These are phyloP conservation scores for Botrytis fragariae DNA, from an alignment of 2,329 filamentous ascomycete genomes.

Conservation along the genomic window DNA sequence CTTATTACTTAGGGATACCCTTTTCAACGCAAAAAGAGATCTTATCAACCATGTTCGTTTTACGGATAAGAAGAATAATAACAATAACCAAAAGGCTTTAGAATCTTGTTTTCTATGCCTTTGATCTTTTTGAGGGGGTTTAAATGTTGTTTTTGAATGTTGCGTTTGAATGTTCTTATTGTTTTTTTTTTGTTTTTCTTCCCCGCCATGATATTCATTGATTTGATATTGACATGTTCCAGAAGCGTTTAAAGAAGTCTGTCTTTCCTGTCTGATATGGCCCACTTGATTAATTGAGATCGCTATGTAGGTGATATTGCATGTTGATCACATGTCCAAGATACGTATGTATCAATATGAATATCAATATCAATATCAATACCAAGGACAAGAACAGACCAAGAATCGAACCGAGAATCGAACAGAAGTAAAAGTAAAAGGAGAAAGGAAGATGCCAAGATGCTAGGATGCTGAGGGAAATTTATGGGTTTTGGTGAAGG, in stretches of 20 bases:
- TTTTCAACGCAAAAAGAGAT: not conserved
- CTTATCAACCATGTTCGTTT: not conserved
- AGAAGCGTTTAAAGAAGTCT: not conserved
- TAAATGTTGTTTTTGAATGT: not conserved
- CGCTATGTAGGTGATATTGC: not conserved
- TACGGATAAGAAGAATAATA: slow-evolving; percentile 13
- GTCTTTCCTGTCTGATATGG: not conserved
- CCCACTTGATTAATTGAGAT: not conserved
- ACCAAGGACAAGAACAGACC: too few species aligned
- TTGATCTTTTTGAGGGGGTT: not conserved
- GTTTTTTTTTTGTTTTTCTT: not conserved
- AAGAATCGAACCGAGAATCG: too few species aligned
- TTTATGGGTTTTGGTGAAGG: not conserved
- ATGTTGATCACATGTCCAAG: too few species aligned
- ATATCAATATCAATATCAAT: too few species aligned
- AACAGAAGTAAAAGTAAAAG: too few species aligned
- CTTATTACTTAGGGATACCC: slow-evolving; percentile 16
- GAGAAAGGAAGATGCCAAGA: too few species aligned
- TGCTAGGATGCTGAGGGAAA: not conserved
- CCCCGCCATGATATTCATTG: not conserved
- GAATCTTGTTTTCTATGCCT: not conserved
- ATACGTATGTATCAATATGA: too few species aligned
- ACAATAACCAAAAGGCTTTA: not conserved
- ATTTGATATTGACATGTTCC: not conserved
- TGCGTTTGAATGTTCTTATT: too few species aligned